Percentiles rank a stretch among this genome's conserved stretches.
Conservation (phyloP, 2,329 filamentous ascomycete genomes). For the Cercospora zeina region DNA sequence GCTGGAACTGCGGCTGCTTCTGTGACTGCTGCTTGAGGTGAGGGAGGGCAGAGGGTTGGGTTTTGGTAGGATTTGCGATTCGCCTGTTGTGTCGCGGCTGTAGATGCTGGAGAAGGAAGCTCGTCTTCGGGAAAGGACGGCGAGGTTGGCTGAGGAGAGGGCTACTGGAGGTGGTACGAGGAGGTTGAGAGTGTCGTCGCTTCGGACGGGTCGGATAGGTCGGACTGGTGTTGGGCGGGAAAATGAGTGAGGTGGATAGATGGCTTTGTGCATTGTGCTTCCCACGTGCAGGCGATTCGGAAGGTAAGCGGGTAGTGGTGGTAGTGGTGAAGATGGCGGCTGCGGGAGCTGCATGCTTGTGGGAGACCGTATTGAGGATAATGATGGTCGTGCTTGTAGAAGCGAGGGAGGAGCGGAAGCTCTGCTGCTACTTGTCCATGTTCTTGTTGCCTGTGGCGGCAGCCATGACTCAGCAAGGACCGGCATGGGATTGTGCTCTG, state of each 20-base stretch:
- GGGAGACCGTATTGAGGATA: slow-evolving; percentile 30
- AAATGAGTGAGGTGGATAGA: slow-evolving; percentile 22
- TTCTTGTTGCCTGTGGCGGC: slow-evolving; percentile 27
- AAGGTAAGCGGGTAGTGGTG: slow-evolving; percentile 34
- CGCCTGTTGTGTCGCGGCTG: slow-evolving; percentile 36
- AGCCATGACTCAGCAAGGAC: slow-evolving; percentile 10
- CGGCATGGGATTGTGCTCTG: slow-evolving; percentile 17
- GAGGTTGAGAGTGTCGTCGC: slow-evolving; percentile 20
- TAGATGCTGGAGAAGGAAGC: slow-evolving; percentile 37
- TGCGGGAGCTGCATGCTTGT: slow-evolving; percentile 24
- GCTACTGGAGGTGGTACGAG: slow-evolving; percentile 23
- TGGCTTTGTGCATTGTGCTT: slow-evolving; percentile 22
- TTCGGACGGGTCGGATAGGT: slow-evolving; percentile 10
- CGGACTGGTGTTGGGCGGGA: slow-evolving; percentile 7
- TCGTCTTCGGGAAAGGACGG: slow-evolving; percentile 18
- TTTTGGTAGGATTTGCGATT: slow-evolving; percentile 17
- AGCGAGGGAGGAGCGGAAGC: slow-evolving; percentile 25
- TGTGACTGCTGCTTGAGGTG: slow-evolving; percentile 15
- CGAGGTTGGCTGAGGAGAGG: slow-evolving; percentile 19
- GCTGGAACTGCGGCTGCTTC: slow-evolving; percentile 23
- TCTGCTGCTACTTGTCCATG: slow-evolving; percentile 32
- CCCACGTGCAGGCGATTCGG: slow-evolving; percentile 24
- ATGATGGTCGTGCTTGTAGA: slow-evolving; percentile 32
- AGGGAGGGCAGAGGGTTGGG: not conserved
- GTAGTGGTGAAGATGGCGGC: slow-evolving; percentile 31